Conservation (phyloP, 441 rosid species). For the Hura crepitans region DNA sequence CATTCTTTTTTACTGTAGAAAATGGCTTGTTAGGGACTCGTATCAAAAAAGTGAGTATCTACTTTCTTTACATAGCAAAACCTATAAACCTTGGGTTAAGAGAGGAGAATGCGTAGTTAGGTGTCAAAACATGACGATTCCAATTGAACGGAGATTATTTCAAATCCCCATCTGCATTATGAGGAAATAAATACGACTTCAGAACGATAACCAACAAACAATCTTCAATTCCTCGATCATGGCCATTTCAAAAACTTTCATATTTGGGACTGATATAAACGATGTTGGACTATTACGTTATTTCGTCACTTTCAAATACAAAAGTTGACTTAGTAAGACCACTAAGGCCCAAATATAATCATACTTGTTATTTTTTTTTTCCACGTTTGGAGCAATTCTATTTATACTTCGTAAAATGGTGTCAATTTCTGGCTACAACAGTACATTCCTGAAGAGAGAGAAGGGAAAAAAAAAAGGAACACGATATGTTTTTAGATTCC, state of each 20-base stretch:
- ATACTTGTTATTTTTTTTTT: background rate
- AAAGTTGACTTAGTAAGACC: background rate
- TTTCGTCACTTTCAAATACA: background rate
- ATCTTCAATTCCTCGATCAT: background rate
- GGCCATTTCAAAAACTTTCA: background rate
- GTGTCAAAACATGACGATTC: constrained; percentile 6
- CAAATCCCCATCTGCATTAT: no score
- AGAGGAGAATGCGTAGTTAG: background rate
- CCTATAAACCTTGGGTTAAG: background rate
- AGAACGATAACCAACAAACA: background rate
- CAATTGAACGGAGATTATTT: background rate
- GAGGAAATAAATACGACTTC: background rate
- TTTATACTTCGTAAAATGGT: background rate
- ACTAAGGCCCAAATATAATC: background rate
- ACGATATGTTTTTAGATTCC: constrained; percentile 8
- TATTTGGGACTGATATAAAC: background rate
- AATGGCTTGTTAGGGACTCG: background rate
- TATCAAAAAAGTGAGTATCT: background rate
- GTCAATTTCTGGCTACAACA: constrained; percentile 8
- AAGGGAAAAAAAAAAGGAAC: background rate
- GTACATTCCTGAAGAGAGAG: no score
- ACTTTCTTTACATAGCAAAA: background rate
- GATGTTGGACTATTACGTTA: background rate
- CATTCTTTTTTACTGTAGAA: background rate
- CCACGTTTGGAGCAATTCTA: background rate